These are phyloP conservation scores for Lupinus albus DNA, from an alignment of 306 rosid species.

Conservation along the genomic window DNA sequence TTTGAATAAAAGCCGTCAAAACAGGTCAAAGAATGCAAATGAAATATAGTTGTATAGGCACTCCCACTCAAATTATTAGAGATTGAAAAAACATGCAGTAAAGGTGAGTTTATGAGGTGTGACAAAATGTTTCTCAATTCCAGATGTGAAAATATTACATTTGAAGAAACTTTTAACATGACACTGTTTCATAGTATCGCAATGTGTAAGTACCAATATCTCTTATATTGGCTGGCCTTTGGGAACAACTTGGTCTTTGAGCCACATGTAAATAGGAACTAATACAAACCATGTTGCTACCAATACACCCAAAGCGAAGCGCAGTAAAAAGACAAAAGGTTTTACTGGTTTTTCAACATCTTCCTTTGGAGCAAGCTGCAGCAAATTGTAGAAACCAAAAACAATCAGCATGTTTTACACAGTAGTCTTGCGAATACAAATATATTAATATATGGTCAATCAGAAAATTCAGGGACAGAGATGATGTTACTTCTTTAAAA, in stretches of 20 bases:
- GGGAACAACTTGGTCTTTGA: constrained; percentile 85
- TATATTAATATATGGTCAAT: too few species aligned
- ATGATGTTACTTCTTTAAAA: too few species aligned
- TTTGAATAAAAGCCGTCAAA: too few species aligned
- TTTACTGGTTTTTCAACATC: constrained; percentile 70
- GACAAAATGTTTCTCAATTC: constrained; percentile 28
- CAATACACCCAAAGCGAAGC: constrained; percentile 72
- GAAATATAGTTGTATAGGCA: too few species aligned
- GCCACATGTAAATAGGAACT: constrained; percentile 91
- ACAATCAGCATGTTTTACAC: constrained; percentile 34
- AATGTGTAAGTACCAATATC: constrained; percentile 34
- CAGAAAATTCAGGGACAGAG: too few species aligned
- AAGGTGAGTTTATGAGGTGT: not conserved
- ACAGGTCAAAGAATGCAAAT: too few species aligned
- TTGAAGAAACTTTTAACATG: constrained; percentile 32
- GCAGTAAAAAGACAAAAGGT: constrained; percentile 55
- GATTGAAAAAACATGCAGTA: constrained; percentile 28
- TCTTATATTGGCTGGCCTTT: constrained; percentile 80
- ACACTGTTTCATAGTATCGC: constrained; percentile 26
- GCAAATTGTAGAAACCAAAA: constrained; percentile 36
- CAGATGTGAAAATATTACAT: constrained; percentile 27
- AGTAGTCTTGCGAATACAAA: too few species aligned
- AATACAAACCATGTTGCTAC: constrained; percentile 81
- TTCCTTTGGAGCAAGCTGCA: constrained; percentile 94
- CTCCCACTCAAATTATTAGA: constrained; percentile 37